Evolutionary conservation across 2,329 filamentous ascomycete genomes (phyloP).

Genomic region (Cladosporium sp.): DNA sequence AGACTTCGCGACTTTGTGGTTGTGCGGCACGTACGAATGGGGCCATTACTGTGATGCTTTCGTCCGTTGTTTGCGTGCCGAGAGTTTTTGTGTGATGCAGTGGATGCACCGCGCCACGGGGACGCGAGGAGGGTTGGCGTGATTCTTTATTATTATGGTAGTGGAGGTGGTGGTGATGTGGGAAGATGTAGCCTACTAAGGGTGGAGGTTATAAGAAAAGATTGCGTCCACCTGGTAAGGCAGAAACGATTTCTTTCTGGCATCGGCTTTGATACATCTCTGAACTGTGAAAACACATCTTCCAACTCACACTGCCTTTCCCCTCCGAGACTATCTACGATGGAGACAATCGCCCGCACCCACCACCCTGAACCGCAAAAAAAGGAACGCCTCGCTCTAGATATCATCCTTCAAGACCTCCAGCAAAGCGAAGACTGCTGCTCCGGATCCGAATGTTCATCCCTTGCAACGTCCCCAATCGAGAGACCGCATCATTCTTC

Average conservation of each 20-base stretch:
- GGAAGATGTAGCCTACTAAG: too few relatives aligned
- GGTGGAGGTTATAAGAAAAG: too few relatives aligned
- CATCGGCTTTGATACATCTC: not conserved
- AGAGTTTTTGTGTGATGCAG: too few relatives aligned
- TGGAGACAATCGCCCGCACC: not conserved
- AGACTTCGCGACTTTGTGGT: too few relatives aligned
- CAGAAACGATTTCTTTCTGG: not conserved
- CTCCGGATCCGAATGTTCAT: conserved; percentile 4
- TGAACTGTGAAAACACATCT: too few relatives aligned
- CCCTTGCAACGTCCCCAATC: not conserved
- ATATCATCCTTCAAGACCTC: not conserved
- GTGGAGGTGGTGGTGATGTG: not conserved
- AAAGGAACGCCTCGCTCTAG: not conserved
- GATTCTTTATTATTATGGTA: too few relatives aligned
- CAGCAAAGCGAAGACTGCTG: not conserved
- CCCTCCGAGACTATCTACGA: too few relatives aligned
- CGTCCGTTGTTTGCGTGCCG: too few relatives aligned
- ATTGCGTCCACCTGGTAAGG: too few relatives aligned
- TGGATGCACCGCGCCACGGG: not conserved
- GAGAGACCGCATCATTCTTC: not conserved
- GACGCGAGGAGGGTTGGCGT: not conserved
- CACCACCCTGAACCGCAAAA: not conserved
- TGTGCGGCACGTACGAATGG: too few relatives aligned
- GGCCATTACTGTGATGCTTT: too few relatives aligned
- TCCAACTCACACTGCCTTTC: too few relatives aligned